Conservation (phyloP, 1,284 basidiomycete genomes). For the Meira nashicola region DNA sequence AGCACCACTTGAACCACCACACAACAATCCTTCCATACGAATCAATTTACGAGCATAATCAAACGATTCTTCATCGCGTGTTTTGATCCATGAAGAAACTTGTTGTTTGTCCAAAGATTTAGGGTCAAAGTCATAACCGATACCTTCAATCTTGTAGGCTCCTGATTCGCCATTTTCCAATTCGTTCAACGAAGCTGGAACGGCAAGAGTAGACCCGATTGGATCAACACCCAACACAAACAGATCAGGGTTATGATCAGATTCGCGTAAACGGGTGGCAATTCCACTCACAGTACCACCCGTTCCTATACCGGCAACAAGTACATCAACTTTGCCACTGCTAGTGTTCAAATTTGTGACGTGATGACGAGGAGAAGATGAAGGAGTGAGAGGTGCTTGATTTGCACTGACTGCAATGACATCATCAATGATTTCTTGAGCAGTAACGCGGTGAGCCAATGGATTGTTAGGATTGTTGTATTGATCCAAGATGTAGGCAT, state of each 20-base stretch:
- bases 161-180: slow-evolving; percentile 59
- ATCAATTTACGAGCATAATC: slow-evolving; percentile 72
- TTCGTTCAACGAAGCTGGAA: slow-evolving; percentile 64
- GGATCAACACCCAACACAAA: slow-evolving; percentile 82
- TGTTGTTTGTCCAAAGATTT: slow-evolving; percentile 38
- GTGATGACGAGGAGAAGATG: slow-evolving; percentile 53
- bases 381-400: slow-evolving; percentile 16
- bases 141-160: slow-evolving; percentile 82
- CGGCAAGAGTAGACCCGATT: slow-evolving; percentile 81
- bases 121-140: slow-evolving; percentile 60
- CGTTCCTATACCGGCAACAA: slow-evolving; percentile 87
- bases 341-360: not conserved
- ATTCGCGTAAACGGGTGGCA: slow-evolving; percentile 66
- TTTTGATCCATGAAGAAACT: slow-evolving; percentile 70
- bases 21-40: slow-evolving; percentile 77
- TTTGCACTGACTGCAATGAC: slow-evolving; percentile 55
- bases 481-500: slow-evolving; percentile 87
- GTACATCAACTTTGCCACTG: slow-evolving; percentile 63
- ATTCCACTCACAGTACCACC: slow-evolving; percentile 89
- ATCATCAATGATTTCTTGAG: slow-evolving; percentile 63
- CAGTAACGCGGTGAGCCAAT: slow-evolving; percentile 37
- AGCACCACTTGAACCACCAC: slow-evolving; percentile 87
- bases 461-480: slow-evolving; percentile 64
- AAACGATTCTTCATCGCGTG: slow-evolving; percentile 75
- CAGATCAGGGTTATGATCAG: slow-evolving; percentile 40